Conservation (phyloP, 2,329 filamentous ascomycete species). For the Botrytis fragariae region DNA sequence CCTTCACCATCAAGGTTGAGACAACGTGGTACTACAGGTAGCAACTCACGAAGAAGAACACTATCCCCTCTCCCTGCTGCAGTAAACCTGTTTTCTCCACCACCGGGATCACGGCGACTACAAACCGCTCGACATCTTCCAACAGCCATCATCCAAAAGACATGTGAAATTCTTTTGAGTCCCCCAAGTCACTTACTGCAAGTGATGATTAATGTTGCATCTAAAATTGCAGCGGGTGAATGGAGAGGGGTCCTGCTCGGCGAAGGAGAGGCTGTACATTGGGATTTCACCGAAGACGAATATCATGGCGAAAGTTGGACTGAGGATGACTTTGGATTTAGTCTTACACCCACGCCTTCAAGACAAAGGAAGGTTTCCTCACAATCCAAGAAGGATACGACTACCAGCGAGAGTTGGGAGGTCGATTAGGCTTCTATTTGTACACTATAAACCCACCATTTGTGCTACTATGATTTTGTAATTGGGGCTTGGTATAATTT, state of each 20-base stretch:
- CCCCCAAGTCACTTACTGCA: conserved; percentile 77
- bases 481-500: neutral
- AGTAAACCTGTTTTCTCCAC: conserved; percentile 61
- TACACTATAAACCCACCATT: conserved; percentile 3
- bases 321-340: conserved; percentile 57
- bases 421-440: conserved; percentile 24
- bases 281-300: conserved; percentile 51
- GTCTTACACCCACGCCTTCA: conserved; percentile 22
- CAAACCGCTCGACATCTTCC: conserved; percentile 53
- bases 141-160: conserved; percentile 70
- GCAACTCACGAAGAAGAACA: conserved; percentile 53
- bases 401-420: conserved; percentile 28
- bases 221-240: conserved; percentile 65
- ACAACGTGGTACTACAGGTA: conserved; percentile 54
- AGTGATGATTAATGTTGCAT: conserved; percentile 78
- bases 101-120: conserved; percentile 43
- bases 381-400: neutral
- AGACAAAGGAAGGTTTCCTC: conserved; percentile 8
- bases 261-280: conserved; percentile 53
- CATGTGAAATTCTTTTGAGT: conserved; percentile 71
- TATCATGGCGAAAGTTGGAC: conserved; percentile 53
- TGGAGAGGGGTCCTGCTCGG: conserved; percentile 61
- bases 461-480: conserved; percentile 9
- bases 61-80: conserved; percentile 67
- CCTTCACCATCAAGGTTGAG: conserved; percentile 39